A percentile compares a stretch with the other conserved stretches of the same genome.
These are phyloP conservation scores for Rosa rugosa DNA, from an alignment of 306 rosid genomes.

Conservation along the genomic window DNA sequence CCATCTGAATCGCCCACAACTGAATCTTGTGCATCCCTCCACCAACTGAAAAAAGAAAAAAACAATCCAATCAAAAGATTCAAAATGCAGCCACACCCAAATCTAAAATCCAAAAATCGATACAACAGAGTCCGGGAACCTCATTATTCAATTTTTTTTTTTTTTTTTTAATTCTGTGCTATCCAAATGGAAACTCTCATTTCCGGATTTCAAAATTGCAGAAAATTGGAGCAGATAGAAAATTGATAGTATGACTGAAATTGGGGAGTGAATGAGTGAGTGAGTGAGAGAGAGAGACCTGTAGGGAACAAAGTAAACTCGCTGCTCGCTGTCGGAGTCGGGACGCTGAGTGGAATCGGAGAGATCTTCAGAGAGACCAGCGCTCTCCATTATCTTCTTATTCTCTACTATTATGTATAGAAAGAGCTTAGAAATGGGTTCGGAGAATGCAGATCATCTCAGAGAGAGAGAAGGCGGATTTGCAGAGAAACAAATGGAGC, in stretches of 20 bases:
- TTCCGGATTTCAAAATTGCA: not conserved
- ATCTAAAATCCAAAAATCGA: slow-evolving; percentile 31
- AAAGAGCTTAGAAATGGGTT: slow-evolving; percentile 29
- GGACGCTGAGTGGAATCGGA: slow-evolving; percentile 51
- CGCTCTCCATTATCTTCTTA: slow-evolving; percentile 23
- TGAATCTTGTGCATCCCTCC: slow-evolving; percentile 89
- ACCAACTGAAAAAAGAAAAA: slow-evolving; percentile 76
- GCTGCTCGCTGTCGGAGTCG: slow-evolving; percentile 57
- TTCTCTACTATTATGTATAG: not conserved
- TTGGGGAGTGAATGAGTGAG: not conserved
- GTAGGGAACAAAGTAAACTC: slow-evolving; percentile 90
- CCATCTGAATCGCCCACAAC: slow-evolving; percentile 53
- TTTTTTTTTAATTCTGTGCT: not conserved
- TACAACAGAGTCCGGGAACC: not conserved
- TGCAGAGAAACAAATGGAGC: slow-evolving; percentile 64
- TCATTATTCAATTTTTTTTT: too few species aligned
- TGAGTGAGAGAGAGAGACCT: slow-evolving; percentile 45
- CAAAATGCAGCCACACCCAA: slow-evolving; percentile 39
- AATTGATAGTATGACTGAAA: not conserved
- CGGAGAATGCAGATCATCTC: slow-evolving; percentile 44
- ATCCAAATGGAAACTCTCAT: not conserved
- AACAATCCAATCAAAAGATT: slow-evolving; percentile 17
- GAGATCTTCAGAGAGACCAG: slow-evolving; percentile 52
- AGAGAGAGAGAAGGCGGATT: slow-evolving; percentile 43
- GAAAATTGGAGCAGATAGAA: not conserved